Evolutionary conservation across 2,329 filamentous ascomycete species (phyloP), one percentile per base, ranked within the genome.

Genomic region (Xylaria multiplex): DNA sequence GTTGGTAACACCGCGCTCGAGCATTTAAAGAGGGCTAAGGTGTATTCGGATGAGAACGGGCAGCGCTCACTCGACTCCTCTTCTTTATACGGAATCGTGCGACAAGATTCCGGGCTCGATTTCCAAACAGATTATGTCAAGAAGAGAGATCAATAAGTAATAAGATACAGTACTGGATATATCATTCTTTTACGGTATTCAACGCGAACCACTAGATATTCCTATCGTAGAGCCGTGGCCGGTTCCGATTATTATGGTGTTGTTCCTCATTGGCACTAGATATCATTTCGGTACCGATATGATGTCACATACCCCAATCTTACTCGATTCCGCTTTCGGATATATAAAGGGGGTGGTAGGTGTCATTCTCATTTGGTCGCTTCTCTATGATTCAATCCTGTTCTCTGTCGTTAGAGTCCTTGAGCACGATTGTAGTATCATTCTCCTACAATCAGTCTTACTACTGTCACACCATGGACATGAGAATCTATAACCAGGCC

Each of bases 61-160:
- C 75, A 68, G 0, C 74, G 82, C 48, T 70, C 72, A 1, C 70
- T 86, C 30, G 84, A 86, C 73, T 85, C 83, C 9, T 84, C 81
- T 9, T 79, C 80, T n/a, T 78, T 86, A 71, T 86, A 82, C 74
- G 84, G 84, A 0, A 73, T 82, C 27, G 70, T 85, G 54, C 62
- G 66, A 48, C 59, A 70, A 42, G 62, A 69, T 46, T 66, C 67
- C 2, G 69, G 64, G 11, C 59, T 69, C 19, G 67, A 70, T 45
- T 67, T 67, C 27, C 46, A 50, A 35, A 69, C 69, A 45, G 64
- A 70, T 16, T 48, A 61, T 52, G 64, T 70, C 32, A 65, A 60
- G 59, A 63, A 64, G 50, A 60, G 66, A 42, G 67, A 70, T 49
- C 62, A 37, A 43, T 43, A 24, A 27, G 3, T 27, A n/a, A 27